phyloP scores from a whole-genome alignment of 768 basidiomycete species.

The Galerina sulciceps region DNA sequence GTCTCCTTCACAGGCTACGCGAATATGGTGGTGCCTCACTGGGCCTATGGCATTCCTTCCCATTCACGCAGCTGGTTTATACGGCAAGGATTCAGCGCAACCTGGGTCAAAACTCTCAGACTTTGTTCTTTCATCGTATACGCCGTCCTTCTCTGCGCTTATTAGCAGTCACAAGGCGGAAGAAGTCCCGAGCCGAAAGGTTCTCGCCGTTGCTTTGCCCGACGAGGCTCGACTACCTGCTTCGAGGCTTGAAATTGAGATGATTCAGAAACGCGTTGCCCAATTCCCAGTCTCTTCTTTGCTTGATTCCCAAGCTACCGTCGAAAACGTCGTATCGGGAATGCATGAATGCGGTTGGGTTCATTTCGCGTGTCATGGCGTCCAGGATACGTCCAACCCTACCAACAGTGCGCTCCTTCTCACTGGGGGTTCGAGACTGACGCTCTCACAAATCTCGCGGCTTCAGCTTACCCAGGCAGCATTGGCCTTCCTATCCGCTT shows the following conservation, averaged over 20 bases:
- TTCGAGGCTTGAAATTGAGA: neutral
- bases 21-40: constrained; percentile 31
- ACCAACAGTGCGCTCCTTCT: neutral
- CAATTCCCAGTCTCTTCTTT: neutral
- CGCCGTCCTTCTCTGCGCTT: neutral
- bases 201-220: neutral
- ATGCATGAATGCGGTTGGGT: constrained; percentile 1
- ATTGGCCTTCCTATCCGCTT: constrained; percentile 5
- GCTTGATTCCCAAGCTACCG: neutral
- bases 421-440: neutral
- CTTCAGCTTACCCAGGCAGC: neutral
- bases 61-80: constrained; percentile 34
- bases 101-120: neutral
- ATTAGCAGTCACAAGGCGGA: neutral
- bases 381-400: neutral
- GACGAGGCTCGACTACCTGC: neutral
- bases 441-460: neutral
- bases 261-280: neutral
- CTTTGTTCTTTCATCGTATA: neutral
- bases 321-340: neutral
- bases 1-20: constrained; percentile 10
- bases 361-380: constrained; percentile 6
- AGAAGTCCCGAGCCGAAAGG: neutral
- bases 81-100: neutral
- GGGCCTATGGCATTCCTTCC: constrained; percentile 29